phyloP scores from a whole-genome alignment of 805 yeast genomes.

The Saturnispora besseyi region DNA sequence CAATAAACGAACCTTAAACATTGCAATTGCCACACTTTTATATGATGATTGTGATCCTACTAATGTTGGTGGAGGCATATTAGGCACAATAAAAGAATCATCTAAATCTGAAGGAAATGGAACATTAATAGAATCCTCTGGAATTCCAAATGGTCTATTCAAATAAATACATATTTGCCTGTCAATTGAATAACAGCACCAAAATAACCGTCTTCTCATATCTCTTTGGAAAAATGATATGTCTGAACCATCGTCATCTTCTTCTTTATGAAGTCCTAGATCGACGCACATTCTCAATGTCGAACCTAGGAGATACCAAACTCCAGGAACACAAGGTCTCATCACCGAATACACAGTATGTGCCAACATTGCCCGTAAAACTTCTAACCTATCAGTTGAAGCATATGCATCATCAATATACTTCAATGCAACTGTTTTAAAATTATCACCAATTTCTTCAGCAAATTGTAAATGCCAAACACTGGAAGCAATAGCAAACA shows the following conservation, averaged over 20 bases:
- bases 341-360: constrained; percentile 66
- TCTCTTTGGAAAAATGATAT: constrained; percentile 54
- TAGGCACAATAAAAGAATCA: constrained; percentile 47
- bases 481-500: constrained; percentile 75
- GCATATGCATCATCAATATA: constrained; percentile 49
- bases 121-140: constrained; percentile 68
- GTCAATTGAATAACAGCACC: constrained; percentile 86
- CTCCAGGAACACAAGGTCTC: constrained; percentile 87
- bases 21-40: constrained; percentile 56
- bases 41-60: constrained; percentile 39
- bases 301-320: constrained; percentile 85
- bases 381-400: constrained; percentile 55
- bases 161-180: constrained; percentile 79
- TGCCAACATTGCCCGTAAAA: constrained; percentile 62
- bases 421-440: constrained; percentile 54
- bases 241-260: constrained; percentile 14
- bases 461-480: constrained; percentile 62
- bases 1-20: constrained; percentile 60
- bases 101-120: constrained; percentile 68
- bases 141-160: constrained; percentile 83
- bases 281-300: constrained; percentile 76
- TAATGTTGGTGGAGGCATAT: constrained; percentile 33
- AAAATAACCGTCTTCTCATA: constrained; percentile 65
- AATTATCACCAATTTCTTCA: constrained; percentile 57
- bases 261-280: constrained; percentile 72